Percentiles rank a stretch among this genome's conserved stretches.
Evolutionary conservation across 1,284 basidiomycete species (phyloP).

Genomic region (Amylostereum chailletii): DNA sequence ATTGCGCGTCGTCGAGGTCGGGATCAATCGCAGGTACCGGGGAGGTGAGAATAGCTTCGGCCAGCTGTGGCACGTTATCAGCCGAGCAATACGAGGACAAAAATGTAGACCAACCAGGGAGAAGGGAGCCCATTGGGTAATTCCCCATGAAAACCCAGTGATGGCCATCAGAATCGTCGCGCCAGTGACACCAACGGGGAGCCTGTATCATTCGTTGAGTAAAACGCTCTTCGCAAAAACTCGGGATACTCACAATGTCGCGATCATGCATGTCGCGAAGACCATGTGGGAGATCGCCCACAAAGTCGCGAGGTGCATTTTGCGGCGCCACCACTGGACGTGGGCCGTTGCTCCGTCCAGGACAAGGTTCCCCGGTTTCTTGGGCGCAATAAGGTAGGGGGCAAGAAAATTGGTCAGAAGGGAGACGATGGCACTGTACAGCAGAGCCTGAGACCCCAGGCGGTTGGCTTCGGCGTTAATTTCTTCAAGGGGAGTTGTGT

Average conservation of each 20-base stretch:
- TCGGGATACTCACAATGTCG: constrained; percentile 56
- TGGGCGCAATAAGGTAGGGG: constrained; percentile 55
- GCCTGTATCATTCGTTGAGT: constrained; percentile 27
- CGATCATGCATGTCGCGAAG: constrained; percentile 62
- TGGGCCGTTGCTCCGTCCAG: neutral
- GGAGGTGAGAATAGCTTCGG: constrained; percentile 51
- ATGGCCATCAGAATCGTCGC: constrained; percentile 60
- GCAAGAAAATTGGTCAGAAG: constrained; percentile 64
- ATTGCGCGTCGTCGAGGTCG: constrained; percentile 28
- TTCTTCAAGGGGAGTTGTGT: constrained; percentile 10
- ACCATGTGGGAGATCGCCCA: constrained; percentile 73
- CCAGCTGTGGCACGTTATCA: constrained; percentile 37
- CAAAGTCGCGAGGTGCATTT: constrained; percentile 54
- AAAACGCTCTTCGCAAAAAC: neutral
- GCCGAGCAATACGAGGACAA: neutral
- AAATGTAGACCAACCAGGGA: constrained; percentile 43
- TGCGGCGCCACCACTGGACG: constrained; percentile 24
- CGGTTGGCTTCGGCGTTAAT: constrained; percentile 67
- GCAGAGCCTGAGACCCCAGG: constrained; percentile 76
- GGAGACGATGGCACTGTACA: constrained; percentile 68
- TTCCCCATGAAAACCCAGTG: constrained; percentile 72
- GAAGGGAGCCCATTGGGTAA: constrained; percentile 76
- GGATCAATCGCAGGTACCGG: constrained; percentile 30
- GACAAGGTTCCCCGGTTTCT: constrained; percentile 11
- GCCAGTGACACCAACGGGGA: constrained; percentile 52